Base-by-base conservation (phyloP, 176 grass and related monocot species). In the Ensete ventricosum region DNA sequence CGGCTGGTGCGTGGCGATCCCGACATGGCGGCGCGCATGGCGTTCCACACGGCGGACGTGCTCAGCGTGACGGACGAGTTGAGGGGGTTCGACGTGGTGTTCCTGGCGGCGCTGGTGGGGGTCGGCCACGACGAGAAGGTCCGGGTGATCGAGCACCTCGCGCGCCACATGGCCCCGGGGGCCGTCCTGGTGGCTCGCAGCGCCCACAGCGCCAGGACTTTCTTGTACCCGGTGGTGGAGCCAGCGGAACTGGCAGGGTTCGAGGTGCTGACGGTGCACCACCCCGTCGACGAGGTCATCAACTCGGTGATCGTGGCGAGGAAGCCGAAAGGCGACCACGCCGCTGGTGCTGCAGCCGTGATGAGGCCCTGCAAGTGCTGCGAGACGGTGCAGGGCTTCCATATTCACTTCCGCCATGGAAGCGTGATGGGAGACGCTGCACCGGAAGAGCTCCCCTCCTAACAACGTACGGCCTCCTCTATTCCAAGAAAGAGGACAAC, bases 281-380 rank as follows among this genome's bases (percentile, higher is more conserved):
- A 96, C 67, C 95, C 95, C 0, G 63, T 79, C 11, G 88, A 90
- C 50, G 90, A 98, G 83, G 95, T 98, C 19, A 94, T 98, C 77
- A 98, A 93, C 85, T 98, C 95, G 7, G 90, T 98, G 77, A 85
- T 98, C 80, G 80, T 98, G 64, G 95, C 95, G 11, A 87, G 90
- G 82, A 98, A 93, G 55, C 48, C 34, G 17, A 10, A 22, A 12
- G 19, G n/a, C 14, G 76, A 51, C 49, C 73, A 53, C 1, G 22
- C 52, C 3, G 54, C 76, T 9, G 77, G 71, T 82, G 6, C 84
- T 2, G 57, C 82, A 34, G 64, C 2, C 22, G 54, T 84, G 13
- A 84, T 26, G 77, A 52, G 81, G 50, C 80, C 76, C 0, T 96
- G 88, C 84, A 81, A 83, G 48, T 79, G 82, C 80, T 89, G 87